Evolutionary conservation across 345 rosid genomes (phyloP).

Genomic region (Leavenworthia alabamica): DNA sequence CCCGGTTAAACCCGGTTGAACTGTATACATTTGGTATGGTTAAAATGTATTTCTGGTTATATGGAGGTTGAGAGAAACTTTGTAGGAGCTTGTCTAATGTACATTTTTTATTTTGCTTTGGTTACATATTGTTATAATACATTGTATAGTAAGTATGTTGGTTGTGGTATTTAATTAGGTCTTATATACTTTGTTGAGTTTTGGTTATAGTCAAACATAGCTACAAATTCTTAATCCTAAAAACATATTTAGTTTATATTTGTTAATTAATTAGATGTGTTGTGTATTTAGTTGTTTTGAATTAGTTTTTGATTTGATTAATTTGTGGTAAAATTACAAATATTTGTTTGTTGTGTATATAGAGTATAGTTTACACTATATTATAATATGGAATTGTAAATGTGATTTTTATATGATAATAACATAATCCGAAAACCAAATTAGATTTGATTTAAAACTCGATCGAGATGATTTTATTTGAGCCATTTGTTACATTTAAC

Average conservation of each 20-base stretch:
- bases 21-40: slow-evolving; percentile 23
- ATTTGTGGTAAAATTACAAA: too few relatives aligned
- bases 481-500: too few relatives aligned
- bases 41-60: slow-evolving; percentile 24
- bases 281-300: too few relatives aligned
- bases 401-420: too few relatives aligned
- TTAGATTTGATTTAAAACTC: too few relatives aligned
- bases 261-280: not conserved
- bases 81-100: slow-evolving; percentile 26
- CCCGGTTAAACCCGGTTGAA: slow-evolving; percentile 19
- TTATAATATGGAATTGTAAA: too few relatives aligned
- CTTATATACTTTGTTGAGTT: slow-evolving; percentile 18
- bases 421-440: too few relatives aligned
- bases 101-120: slow-evolving; percentile 19
- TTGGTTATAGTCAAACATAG: slow-evolving; percentile 18
- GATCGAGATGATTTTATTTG: too few relatives aligned
- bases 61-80: slow-evolving; percentile 18
- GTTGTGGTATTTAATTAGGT: slow-evolving; percentile 25
- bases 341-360: too few relatives aligned
- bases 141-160: slow-evolving; percentile 27
- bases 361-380: too few relatives aligned
- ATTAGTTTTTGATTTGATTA: too few relatives aligned
- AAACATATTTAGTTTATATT: not conserved
- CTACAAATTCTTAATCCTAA: slow-evolving; percentile 2
- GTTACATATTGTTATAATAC: slow-evolving; percentile 26